These are phyloP conservation scores for Prunus kanzakura DNA, from an alignment of 306 rosid genomes.

Conservation along the genomic window DNA sequence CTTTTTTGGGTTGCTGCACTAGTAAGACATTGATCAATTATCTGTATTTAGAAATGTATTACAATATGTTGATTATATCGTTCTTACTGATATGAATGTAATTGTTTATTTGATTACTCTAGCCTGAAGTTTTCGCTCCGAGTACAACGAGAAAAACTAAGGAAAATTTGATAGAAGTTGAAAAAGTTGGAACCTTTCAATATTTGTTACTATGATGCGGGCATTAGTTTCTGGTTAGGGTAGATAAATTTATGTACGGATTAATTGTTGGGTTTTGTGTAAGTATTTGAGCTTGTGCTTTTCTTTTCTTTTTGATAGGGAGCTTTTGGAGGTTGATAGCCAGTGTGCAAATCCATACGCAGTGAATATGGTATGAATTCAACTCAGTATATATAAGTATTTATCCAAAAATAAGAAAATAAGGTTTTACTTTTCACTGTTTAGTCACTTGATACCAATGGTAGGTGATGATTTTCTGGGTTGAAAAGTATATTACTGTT, in stretches of 20 bases:
- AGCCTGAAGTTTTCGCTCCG: background rate
- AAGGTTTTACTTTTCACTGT: background rate
- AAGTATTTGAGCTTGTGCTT: background rate
- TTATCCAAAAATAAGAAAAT: background rate
- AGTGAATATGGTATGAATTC: slow-evolving; percentile 14
- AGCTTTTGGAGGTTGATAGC: background rate
- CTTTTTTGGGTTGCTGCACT: background rate
- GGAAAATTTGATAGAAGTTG: background rate
- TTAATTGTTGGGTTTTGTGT: background rate
- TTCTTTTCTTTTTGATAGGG: background rate
- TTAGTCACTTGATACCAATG: background rate
- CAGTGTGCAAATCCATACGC: background rate
- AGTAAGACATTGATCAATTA: background rate
- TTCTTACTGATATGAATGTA: background rate
- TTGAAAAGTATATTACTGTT: background rate
- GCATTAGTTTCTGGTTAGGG: background rate
- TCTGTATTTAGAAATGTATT: background rate
- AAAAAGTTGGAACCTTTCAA: background rate
- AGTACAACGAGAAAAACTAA: background rate
- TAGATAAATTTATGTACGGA: background rate
- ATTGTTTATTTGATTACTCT: background rate
- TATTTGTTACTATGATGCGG: background rate
- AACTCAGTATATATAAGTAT: background rate
- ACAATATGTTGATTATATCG: background rate
- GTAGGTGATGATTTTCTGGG: background rate